phyloP scores from a whole-genome alignment of 2,329 filamentous ascomycete species.

The Colletotrichum limetticola region DNA sequence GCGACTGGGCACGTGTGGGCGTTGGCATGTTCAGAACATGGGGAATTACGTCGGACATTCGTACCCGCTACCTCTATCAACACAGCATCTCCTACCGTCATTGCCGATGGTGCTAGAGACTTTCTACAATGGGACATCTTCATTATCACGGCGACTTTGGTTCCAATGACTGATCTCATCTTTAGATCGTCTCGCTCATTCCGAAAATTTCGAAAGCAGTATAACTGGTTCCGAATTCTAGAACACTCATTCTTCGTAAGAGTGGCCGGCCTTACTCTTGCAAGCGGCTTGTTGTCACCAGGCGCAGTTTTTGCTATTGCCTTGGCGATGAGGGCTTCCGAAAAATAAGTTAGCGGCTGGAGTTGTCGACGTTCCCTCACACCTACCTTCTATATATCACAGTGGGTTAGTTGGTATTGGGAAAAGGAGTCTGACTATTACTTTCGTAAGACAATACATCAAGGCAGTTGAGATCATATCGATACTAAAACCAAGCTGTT shows the following conservation, averaged over 20 bases:
- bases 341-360: too few species aligned
- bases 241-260: not conserved
- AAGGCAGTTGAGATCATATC: too few species aligned
- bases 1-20: not conserved
- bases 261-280: not conserved
- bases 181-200: not conserved
- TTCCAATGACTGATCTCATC: not conserved
- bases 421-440: too few species aligned
- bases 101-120: constrained; percentile 10
- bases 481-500: too few species aligned
- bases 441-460: too few species aligned
- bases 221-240: not conserved
- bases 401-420: too few species aligned
- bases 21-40: not conserved
- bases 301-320: not conserved
- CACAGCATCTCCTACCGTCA: not conserved
- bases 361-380: too few species aligned
- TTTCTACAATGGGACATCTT: constrained; percentile 11
- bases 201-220: not conserved
- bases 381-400: too few species aligned
- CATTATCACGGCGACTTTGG: constrained; percentile 5
- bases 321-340: not conserved
- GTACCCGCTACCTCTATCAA: not conserved
- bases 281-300: not conserved
- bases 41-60: not conserved